Conservation (phyloP, 257 asterid genomes). For the Primulina tabacum region DNA sequence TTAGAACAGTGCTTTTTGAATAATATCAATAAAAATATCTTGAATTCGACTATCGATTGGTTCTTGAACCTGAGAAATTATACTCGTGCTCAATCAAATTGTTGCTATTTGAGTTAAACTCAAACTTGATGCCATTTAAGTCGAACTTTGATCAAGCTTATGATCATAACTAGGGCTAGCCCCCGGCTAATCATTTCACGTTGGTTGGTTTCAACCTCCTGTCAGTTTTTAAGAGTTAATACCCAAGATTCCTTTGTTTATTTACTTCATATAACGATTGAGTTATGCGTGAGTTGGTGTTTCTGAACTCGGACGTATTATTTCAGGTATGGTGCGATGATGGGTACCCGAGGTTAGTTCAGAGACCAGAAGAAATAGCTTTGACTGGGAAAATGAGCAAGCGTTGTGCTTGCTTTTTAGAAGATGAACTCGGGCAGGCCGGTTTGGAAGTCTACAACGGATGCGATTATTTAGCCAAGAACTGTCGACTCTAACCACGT, state of each 20-base stretch:
- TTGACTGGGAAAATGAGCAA: constrained; percentile 89
- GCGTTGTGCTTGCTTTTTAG: constrained; percentile 76
- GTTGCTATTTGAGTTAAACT: neutral
- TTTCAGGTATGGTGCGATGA: constrained; percentile 94
- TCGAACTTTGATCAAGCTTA: neutral
- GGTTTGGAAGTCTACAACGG: constrained; percentile 77
- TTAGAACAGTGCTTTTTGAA: no score
- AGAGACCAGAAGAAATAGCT: constrained; percentile 79
- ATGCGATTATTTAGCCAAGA: constrained; percentile 57
- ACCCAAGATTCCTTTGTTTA: neutral
- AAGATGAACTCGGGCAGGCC: constrained; percentile 55
- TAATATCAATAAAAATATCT: no score
- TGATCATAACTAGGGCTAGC: no score
- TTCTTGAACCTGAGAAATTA: neutral
- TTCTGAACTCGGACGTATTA: constrained; percentile 11
- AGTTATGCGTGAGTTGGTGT: neutral
- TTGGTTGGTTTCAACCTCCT: no score
- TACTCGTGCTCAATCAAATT: neutral
- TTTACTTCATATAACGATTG: neutral
- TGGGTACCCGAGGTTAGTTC: constrained; percentile 88
- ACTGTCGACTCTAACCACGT: constrained; percentile 40
- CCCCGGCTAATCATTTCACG: no score
- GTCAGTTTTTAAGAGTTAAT: no score
- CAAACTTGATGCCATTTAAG: neutral
- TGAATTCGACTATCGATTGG: neutral